Percentiles rank a stretch among this genome's conserved stretches.
phyloP scores from a whole-genome alignment of 805 yeast species.

The Candida khao-thaluensis region DNA sequence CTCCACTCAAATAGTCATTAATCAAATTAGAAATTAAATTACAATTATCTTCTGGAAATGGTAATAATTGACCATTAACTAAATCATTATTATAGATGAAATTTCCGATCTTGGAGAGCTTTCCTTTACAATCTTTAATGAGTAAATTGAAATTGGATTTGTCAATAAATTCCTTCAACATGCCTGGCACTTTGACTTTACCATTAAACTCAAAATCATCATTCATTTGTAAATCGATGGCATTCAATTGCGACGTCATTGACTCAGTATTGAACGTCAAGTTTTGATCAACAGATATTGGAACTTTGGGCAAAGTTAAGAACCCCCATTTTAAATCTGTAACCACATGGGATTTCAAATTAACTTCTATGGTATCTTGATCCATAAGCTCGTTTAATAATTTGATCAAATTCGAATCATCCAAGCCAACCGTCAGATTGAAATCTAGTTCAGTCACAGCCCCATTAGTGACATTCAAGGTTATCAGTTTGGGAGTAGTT shows the following conservation, averaged over 20 bases:
- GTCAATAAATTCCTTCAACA: slow-evolving; percentile 5
- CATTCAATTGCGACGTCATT: slow-evolving; percentile 1
- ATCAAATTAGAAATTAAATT: slow-evolving; percentile 4
- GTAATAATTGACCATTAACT: slow-evolving; percentile 6
- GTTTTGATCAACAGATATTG: slow-evolving; percentile 14
- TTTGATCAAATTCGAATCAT: slow-evolving; percentile 12
- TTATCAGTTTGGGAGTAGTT: slow-evolving; percentile 11
- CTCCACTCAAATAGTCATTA: background rate
- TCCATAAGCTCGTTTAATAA: slow-evolving; percentile 16
- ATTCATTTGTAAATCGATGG: slow-evolving; percentile 11
- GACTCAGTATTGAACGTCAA: slow-evolving; percentile 11
- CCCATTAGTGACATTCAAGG: slow-evolving; percentile 10
- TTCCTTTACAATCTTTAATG: slow-evolving; percentile 24
- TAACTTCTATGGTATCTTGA: slow-evolving; percentile 19
- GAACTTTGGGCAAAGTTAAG: slow-evolving; percentile 15
- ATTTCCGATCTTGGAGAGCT: slow-evolving; percentile 22
- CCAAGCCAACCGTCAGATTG: slow-evolving; percentile 11
- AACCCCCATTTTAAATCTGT: slow-evolving; percentile 20
- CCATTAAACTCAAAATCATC: slow-evolving; percentile 15
- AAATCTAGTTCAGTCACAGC: slow-evolving; percentile 12
- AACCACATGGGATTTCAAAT: slow-evolving; percentile 21
- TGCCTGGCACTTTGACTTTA: background rate
- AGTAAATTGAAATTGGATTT: slow-evolving; percentile 16
- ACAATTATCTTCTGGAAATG: slow-evolving; percentile 9
- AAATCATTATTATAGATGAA: slow-evolving; percentile 8